Base-by-base conservation (phyloP, 2,329 filamentous ascomycete species). In the Scleromitrula shiraiana region DNA sequence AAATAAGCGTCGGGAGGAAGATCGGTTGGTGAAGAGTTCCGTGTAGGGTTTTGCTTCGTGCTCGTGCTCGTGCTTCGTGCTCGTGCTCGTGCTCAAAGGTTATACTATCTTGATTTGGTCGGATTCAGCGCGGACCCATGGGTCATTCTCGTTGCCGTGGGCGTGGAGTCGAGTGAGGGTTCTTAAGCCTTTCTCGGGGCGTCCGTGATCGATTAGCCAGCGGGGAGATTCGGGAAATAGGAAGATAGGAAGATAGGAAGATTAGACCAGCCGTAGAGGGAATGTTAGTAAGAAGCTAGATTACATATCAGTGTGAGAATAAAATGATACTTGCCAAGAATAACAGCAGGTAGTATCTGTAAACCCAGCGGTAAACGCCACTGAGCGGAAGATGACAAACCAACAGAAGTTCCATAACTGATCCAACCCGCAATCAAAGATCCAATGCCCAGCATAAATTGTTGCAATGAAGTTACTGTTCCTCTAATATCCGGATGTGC, bases 371-470 rank as follows among this genome's bases (percentile, higher is more conserved):
- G 62, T 19, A 64, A 30, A 39, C 62, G 58, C 62, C 62, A 63
- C 49, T 67, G 60, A 29, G 58, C 59, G 32, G 61, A 62, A 9
- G 54, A 60, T 37, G 63, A 64, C 29, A 62, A 51, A 3, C 54
- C 50, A 19, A 62, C 26, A 30, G 61, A 69, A 14, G 68, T 69
- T 37, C 81, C 86, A 52, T 82, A 91, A 0, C 79, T 80, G 40
- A 85, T 78, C 85, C 85, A 89, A 0, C 80, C 74, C 0, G 87
- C 86, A 14, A 81, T 68, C 2, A 93, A 74, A 14, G 84, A 71
- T 49, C 87, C 87, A 23, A 91, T 76, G 1, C 85, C 86, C 43
- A 91, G 64, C 85, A 90, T 90, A 61, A 90, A 89, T 59, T 90
- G 86, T 64, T 90, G 86, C 3, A 91, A 70, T 24, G 80, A 77